These are phyloP conservation scores for Aspergillus nomiae DNA, from an alignment of 2,329 filamentous ascomycete species.

Conservation along the genomic window DNA sequence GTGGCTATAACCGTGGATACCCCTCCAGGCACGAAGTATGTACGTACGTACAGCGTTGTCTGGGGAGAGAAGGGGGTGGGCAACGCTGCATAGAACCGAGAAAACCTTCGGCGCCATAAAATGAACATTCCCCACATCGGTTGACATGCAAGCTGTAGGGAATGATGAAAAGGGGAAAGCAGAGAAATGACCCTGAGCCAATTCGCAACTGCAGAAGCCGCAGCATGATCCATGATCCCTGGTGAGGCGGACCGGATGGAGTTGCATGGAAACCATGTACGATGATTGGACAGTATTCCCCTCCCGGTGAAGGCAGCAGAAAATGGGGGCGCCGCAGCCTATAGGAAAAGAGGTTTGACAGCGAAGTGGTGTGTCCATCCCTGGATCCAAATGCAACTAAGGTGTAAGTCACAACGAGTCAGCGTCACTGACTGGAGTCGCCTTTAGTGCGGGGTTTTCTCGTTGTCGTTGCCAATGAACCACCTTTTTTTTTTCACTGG, in stretches of 20 bases:
- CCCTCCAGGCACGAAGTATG: constrained; percentile 13
- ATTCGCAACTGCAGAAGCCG: constrained; percentile 20
- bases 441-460: constrained; percentile 20
- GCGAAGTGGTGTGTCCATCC: constrained; percentile 10
- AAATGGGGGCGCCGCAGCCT: constrained; percentile 7
- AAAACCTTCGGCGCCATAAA: neutral
- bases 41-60: neutral
- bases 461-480: neutral
- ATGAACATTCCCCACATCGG: constrained; percentile 7
- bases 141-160: constrained; percentile 7
- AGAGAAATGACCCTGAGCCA: constrained; percentile 14
- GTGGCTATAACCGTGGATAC: constrained; percentile 11
- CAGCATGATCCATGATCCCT: constrained; percentile 17
- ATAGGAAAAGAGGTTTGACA: constrained; percentile 4
- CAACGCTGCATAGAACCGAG: constrained; percentile 1
- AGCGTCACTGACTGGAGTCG: constrained; percentile 3
- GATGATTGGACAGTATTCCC: constrained; percentile 17
- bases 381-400: neutral
- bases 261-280: constrained; percentile 3
- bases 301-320: constrained; percentile 18
- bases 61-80: neutral
- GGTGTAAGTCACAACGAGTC: constrained; percentile 12
- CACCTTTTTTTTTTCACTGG: constrained; percentile 2
- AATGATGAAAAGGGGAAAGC: constrained; percentile 13
- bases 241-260: constrained; percentile 20